Evolutionary conservation across 495 filamentous ascomycete species (phyloP).

Genomic region (Neurospora sp.): DNA sequence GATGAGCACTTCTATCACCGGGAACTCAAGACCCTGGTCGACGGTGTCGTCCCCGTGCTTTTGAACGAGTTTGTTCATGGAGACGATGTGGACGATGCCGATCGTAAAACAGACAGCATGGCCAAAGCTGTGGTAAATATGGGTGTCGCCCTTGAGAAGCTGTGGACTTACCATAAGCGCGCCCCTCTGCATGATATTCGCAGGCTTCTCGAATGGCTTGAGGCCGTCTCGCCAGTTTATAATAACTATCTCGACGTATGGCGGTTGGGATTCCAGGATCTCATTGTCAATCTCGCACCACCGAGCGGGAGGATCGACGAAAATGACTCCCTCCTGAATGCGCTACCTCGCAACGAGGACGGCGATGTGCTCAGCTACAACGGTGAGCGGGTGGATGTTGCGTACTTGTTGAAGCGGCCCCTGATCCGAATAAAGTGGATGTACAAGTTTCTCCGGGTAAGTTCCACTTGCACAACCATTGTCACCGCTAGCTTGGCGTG

Average conservation of each 20-base stretch:
- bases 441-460: constrained; percentile 68
- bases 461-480: constrained; percentile 4
- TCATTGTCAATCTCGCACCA: constrained; percentile 86
- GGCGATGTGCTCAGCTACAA: constrained; percentile 68
- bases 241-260: constrained; percentile 81
- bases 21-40: constrained; percentile 87
- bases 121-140: constrained; percentile 89
- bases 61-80: constrained; percentile 71
- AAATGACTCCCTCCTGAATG: constrained; percentile 52
- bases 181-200: constrained; percentile 63
- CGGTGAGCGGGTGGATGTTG: constrained; percentile 89
- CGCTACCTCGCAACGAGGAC: constrained; percentile 63
- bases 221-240: constrained; percentile 66
- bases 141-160: constrained; percentile 78
- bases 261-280: constrained; percentile 90
- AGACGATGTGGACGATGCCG: constrained; percentile 55
- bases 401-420: constrained; percentile 81
- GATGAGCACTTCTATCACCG: constrained; percentile 89
- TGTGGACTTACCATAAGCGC: constrained; percentile 68
- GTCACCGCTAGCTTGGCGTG: not conserved
- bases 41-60: constrained; percentile 91
- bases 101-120: constrained; percentile 36
- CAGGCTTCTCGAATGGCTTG: constrained; percentile 69
- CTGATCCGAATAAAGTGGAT: constrained; percentile 83
- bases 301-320: constrained; percentile 39